Evolutionary conservation across 2,329 filamentous ascomycete species (phyloP).

Genomic region (Pezicula carpinea): DNA sequence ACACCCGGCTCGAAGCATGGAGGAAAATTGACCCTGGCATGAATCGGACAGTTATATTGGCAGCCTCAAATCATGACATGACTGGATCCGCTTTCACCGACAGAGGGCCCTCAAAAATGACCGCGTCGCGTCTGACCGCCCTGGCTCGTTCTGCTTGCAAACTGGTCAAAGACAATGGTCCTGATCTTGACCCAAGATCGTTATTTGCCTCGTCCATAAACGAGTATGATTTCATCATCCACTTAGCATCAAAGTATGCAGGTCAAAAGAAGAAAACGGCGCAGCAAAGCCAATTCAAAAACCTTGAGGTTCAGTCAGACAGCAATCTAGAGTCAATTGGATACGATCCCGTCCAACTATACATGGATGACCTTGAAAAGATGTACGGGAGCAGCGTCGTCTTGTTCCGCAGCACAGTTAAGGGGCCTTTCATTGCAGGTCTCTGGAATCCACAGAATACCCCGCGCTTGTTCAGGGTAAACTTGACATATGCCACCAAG

Average conservation of each 20-base stretch:
- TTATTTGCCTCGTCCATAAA: constrained; percentile 69
- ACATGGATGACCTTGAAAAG: constrained; percentile 62
- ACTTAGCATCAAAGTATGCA: constrained; percentile 41
- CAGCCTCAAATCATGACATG: constrained; percentile 71
- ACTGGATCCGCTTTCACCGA: constrained; percentile 81
- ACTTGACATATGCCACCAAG: constrained; percentile 65
- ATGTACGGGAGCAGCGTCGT: constrained; percentile 67
- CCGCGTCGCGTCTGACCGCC: constrained; percentile 76
- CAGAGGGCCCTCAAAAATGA: constrained; percentile 69
- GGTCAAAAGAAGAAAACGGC: constrained; percentile 30
- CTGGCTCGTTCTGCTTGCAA: constrained; percentile 73
- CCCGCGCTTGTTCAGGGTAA: constrained; percentile 60
- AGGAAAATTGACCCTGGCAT: constrained; percentile 83
- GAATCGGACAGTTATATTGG: constrained; percentile 78
- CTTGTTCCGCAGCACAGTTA: constrained; percentile 68
- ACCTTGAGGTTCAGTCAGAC: constrained; percentile 60
- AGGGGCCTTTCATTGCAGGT: constrained; percentile 55
- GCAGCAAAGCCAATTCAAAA: constrained; percentile 65
- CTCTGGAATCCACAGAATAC: constrained; percentile 57
- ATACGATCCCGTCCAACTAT: constrained; percentile 55
- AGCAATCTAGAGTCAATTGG: constrained; percentile 40
- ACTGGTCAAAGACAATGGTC: constrained; percentile 48
- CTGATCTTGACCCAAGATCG: constrained; percentile 47
- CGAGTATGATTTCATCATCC: constrained; percentile 85
- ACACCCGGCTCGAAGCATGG: constrained; percentile 75